Percentiles rank a stretch among this genome's conserved stretches.
phyloP scores from a whole-genome alignment of 2,329 filamentous ascomycete species.

The Pyrenophora teres region DNA sequence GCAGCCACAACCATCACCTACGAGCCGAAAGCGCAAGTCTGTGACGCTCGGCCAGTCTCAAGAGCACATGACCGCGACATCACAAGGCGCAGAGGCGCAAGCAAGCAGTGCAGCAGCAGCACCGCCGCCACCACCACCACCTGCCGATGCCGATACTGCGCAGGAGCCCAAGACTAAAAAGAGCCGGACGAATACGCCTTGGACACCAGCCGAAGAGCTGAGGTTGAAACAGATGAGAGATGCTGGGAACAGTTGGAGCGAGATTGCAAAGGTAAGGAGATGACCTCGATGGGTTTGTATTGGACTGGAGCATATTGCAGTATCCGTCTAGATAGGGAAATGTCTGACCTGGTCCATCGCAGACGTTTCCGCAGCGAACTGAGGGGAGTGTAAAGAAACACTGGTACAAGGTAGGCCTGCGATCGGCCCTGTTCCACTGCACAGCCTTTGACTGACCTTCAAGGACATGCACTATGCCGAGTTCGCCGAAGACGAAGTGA shows the following conservation, averaged over 20 bases:
- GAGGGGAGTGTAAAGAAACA: conserved; percentile 99
- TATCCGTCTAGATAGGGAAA: background rate
- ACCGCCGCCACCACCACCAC: conserved; percentile 27
- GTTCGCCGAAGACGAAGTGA: conserved; percentile 94
- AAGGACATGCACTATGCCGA: conserved; percentile 99
- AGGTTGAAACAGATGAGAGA: conserved; percentile 93
- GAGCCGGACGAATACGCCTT: conserved; percentile 96
- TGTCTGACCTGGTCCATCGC: conserved; percentile 26
- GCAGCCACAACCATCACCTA: conserved; percentile 28
- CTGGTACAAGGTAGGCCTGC: conserved; percentile 84
- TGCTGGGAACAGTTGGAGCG: conserved; percentile 91
- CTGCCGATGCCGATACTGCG: conserved; percentile 27
- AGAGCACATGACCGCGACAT: conserved; percentile 31
- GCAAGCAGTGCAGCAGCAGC: conserved; percentile 34
- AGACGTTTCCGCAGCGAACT: conserved; percentile 91
- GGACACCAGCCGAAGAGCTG: conserved; percentile 93
- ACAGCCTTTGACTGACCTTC: conserved; percentile 27
- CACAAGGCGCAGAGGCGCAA: conserved; percentile 21
- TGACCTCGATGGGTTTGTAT: background rate
- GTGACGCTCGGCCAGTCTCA: conserved; percentile 30
- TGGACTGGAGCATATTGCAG: background rate
- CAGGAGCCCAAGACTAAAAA: conserved; percentile 70
- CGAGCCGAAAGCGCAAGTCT: conserved; percentile 44
- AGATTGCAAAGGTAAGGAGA: conserved; percentile 84
- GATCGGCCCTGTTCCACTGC: conserved; percentile 16